Conservation (phyloP, 768 basidiomycete genomes). For the Obba rivulosa region DNA sequence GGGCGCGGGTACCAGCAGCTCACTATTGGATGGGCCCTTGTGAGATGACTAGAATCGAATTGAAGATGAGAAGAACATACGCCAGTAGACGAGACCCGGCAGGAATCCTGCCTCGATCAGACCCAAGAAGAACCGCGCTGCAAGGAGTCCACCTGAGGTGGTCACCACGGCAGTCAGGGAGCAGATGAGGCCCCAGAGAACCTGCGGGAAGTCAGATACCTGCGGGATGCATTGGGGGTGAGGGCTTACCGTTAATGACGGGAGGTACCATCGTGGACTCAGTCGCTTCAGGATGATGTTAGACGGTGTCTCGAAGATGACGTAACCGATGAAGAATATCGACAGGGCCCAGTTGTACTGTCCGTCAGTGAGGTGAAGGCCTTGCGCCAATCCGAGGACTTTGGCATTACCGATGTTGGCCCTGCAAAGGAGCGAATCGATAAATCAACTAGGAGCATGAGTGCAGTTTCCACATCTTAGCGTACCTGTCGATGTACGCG, state of each 20-base stretch:
- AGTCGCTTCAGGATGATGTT: conserved; percentile 32
- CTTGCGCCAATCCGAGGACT: conserved; percentile 20
- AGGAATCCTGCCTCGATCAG: conserved; percentile 35
- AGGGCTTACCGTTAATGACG: conserved; percentile 29
- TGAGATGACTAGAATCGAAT: background rate
- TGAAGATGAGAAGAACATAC: conserved; percentile 4
- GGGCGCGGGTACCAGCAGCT: conserved; percentile 38
- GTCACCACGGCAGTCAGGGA: conserved; percentile 22
- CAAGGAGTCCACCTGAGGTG: conserved; percentile 27
- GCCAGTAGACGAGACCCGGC: conserved; percentile 33
- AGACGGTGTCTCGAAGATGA: conserved; percentile 35
- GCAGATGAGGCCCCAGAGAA: conserved; percentile 28
- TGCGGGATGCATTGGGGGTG: conserved; percentile 20
- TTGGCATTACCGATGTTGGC: conserved; percentile 30
- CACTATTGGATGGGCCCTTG: conserved; percentile 11
- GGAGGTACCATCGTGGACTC: conserved; percentile 32
- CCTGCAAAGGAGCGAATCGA: conserved; percentile 6
- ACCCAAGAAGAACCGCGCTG: conserved; percentile 35
- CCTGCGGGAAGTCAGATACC: conserved; percentile 19
- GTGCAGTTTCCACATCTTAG: no score
- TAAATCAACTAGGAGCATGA: background rate
- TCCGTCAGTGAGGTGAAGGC: conserved; percentile 20
- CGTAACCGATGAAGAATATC: conserved; percentile 37
- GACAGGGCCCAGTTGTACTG: conserved; percentile 38
- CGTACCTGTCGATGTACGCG: conserved; percentile 23